Conservation (phyloP, 163 green algal species). For the Coccomyxa subellipsoidea region DNA sequence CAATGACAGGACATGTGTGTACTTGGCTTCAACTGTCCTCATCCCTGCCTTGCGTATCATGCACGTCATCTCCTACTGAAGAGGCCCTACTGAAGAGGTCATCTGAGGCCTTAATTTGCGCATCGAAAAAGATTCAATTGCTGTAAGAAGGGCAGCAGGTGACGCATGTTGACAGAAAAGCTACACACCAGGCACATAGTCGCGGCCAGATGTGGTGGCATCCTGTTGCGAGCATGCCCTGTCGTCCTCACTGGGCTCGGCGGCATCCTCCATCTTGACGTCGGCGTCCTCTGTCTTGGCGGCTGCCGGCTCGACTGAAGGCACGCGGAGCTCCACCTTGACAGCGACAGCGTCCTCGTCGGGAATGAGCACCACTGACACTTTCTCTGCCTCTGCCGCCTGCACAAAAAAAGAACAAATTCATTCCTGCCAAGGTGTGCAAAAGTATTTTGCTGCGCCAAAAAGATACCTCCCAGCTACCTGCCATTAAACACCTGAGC, state of each 20-base stretch:
- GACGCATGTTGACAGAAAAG: not conserved
- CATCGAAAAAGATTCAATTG: no score
- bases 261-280: not conserved
- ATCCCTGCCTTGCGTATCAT: no score
- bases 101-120: no score
- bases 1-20: not conserved
- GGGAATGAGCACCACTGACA: not conserved
- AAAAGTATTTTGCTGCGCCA: no score
- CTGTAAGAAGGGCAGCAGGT: no score
- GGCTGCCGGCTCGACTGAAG: not conserved
- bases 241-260: not conserved
- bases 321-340: not conserved
- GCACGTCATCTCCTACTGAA: no score
- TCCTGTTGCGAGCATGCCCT: not conserved
- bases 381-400: not conserved
- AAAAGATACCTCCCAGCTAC: no score
- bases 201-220: not conserved
- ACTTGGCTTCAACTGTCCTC: no score
- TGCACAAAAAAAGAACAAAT: no score
- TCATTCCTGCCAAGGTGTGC: no score
- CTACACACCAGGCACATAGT: not conserved
- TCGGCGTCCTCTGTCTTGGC: not conserved
- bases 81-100: no score
- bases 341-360: not conserved
- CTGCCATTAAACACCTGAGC: no score